Base-by-base conservation (phyloP, 164 flowering plant species). In the Kingdonia uniflora region DNA sequence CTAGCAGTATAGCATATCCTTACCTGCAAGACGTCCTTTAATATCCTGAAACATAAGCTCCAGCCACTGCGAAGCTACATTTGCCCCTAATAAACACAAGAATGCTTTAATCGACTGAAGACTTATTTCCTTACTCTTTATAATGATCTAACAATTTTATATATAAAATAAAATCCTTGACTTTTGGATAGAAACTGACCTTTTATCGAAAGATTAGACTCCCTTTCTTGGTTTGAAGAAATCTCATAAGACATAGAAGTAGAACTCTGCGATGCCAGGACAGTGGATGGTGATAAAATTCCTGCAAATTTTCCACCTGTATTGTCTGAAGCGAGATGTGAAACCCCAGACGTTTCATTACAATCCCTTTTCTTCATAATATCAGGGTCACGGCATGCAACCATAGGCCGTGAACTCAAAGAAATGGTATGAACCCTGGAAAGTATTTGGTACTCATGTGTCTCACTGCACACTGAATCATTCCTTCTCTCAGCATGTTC, bases 1-100 rank as follows among this genome's bases (percentile, higher is more conserved):
- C n/a, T n/a, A n/a, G n/a, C n/a, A 44, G 49, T 11, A 14, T 15
- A 38, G 19, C 19, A 39, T 29, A 54, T 40, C 23, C 20, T 21
- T 68, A 82, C 99, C 99, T 22, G 86, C 77, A 53, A 89, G 86
- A 51, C 97, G 89, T 19, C 99, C 96, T 64, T 73, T 76, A 40
- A 83, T 73, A 68, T 94, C 99, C 60, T 77, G 87, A 54, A 68
- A 65, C 44, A 94, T 85, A 63, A 94, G 84, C 37, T 83, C 92
- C 76, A 94, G 61, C 99, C 99, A 94, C 24, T 87, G 96, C 13
- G 95, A 81, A 66, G 99, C 96, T 59, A 94, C 84, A 46, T 64
- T 79, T 48, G 99, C 99, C 67, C 95, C 97, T 92, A 78, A 56
- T 58, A 73, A 64, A 33, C 16, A 51, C 35, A 63, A 17, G 54